Conservation (phyloP, 768 basidiomycete species). For the Holtermanniella nyarrowii region DNA sequence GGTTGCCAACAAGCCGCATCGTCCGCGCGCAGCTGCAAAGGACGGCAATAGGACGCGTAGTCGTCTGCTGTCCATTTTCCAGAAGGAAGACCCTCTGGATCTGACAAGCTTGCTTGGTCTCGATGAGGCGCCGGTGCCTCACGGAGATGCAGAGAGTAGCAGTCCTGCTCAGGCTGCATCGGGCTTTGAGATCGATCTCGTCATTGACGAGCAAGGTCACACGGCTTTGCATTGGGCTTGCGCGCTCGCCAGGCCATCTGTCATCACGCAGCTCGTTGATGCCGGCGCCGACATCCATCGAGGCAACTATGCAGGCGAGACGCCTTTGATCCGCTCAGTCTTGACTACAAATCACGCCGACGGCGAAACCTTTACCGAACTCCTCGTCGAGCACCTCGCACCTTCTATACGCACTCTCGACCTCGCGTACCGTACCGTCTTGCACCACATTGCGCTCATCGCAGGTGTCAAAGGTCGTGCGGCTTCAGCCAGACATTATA, state of each 20-base stretch:
- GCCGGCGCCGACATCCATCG: slow-evolving; percentile 78
- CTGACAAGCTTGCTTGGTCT: slow-evolving; percentile 23
- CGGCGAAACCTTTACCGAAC: slow-evolving; percentile 51
- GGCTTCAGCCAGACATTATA: slow-evolving; percentile 73
- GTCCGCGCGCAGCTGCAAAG: slow-evolving; percentile 18
- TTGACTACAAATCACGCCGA: slow-evolving; percentile 80
- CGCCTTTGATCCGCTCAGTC: slow-evolving; percentile 82
- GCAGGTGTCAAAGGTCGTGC: slow-evolving; percentile 87
- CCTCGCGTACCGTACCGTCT: slow-evolving; percentile 66
- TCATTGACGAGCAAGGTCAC: slow-evolving; percentile 90
- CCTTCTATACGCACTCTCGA: slow-evolving; percentile 79
- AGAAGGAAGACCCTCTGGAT: slow-evolving; percentile 14
- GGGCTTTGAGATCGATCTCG: slow-evolving; percentile 60
- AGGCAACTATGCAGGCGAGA: slow-evolving; percentile 90
- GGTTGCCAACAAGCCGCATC: slow-evolving; percentile 27
- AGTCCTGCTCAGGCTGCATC: slow-evolving; percentile 8
- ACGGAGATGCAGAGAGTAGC: not conserved
- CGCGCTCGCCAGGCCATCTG: slow-evolving; percentile 62
- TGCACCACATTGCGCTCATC: slow-evolving; percentile 83
- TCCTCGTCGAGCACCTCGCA: slow-evolving; percentile 55
- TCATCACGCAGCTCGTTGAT: slow-evolving; percentile 59
- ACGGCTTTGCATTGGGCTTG: slow-evolving; percentile 89
- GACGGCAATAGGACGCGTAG: slow-evolving; percentile 20
- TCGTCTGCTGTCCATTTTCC: slow-evolving; percentile 36
- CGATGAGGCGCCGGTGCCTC: not conserved